Conservation (phyloP, 768 basidiomycete genomes). For the Pilatotrama ljubarskyi region DNA sequence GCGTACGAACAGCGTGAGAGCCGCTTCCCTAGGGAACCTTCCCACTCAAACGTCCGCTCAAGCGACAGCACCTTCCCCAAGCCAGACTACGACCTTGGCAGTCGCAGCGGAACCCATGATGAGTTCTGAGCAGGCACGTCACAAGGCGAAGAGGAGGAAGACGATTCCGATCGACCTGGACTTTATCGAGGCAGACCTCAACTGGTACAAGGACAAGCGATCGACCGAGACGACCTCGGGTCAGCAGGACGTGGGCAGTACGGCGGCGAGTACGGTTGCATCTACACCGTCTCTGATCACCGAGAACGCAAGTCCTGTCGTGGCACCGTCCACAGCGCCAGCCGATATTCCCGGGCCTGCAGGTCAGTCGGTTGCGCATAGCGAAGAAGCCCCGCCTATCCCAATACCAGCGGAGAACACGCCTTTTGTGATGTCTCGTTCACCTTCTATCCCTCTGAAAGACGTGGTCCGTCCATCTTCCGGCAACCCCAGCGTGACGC, state of each 20-base stretch:
- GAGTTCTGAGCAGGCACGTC: neutral
- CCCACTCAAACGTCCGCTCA: too few species aligned
- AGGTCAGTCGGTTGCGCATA: neutral
- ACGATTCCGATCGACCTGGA: slow-evolving; percentile 4
- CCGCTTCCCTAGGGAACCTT: too few species aligned
- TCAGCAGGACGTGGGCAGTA: neutral
- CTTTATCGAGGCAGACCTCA: slow-evolving; percentile 22
- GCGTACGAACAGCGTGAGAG: too few species aligned
- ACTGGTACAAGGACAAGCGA: slow-evolving; percentile 20
- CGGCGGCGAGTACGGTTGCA: neutral
- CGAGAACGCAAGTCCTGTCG: too few species aligned
- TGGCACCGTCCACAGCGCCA: neutral
- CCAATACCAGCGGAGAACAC: neutral
- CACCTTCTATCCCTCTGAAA: neutral
- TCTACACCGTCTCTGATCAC: neutral
- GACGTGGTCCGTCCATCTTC: neutral
- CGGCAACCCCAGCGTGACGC: neutral
- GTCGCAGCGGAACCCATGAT: neutral
- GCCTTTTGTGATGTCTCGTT: neutral
- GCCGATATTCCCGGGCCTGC: neutral
- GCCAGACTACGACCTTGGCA: neutral
- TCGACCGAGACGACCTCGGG: neutral
- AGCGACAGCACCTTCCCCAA: too few species aligned
- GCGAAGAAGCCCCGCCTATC: neutral
- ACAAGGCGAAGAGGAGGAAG: slow-evolving; percentile 22